Evolutionary conservation across 805 yeast species (phyloP).

Genomic region (Barnettozyma sucrosica): DNA sequence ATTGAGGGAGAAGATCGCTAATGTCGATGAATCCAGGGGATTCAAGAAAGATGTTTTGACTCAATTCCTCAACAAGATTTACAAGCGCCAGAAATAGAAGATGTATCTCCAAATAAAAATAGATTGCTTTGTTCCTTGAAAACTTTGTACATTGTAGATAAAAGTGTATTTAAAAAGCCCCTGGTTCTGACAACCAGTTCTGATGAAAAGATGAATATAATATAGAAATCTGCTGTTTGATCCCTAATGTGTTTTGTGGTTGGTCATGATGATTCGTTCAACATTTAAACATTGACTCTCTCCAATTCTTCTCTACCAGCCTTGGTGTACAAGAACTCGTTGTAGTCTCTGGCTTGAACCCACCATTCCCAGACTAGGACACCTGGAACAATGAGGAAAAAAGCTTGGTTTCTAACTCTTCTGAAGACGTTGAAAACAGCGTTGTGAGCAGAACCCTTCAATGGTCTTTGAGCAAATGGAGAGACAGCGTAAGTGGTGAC

Average conservation of each 20-base stretch:
- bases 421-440: slow-evolving; percentile 91
- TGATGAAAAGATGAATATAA: slow-evolving; percentile 4
- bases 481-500: slow-evolving; percentile 85
- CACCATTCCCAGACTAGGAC: slow-evolving; percentile 80
- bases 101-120: neutral
- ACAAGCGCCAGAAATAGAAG: slow-evolving; percentile 83
- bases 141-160: slow-evolving; percentile 11
- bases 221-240: neutral
- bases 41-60: slow-evolving; percentile 83
- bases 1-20: slow-evolving; percentile 57
- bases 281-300: slow-evolving; percentile 40
- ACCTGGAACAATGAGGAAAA: slow-evolving; percentile 75
- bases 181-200: neutral
- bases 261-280: slow-evolving; percentile 16
- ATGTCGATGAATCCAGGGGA: slow-evolving; percentile 87
- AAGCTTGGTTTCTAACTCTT: slow-evolving; percentile 81
- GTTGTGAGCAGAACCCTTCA: slow-evolving; percentile 78
- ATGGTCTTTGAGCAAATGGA: slow-evolving; percentile 88
- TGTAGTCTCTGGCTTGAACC: slow-evolving; percentile 83
- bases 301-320: slow-evolving; percentile 95
- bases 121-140: neutral
- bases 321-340: slow-evolving; percentile 92
- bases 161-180: slow-evolving; percentile 1
- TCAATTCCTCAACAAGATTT: slow-evolving; percentile 81
- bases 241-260: neutral